These are phyloP conservation scores for Colletotrichum eleusines DNA, from an alignment of 2,329 filamentous ascomycete species.

Conservation along the genomic window DNA sequence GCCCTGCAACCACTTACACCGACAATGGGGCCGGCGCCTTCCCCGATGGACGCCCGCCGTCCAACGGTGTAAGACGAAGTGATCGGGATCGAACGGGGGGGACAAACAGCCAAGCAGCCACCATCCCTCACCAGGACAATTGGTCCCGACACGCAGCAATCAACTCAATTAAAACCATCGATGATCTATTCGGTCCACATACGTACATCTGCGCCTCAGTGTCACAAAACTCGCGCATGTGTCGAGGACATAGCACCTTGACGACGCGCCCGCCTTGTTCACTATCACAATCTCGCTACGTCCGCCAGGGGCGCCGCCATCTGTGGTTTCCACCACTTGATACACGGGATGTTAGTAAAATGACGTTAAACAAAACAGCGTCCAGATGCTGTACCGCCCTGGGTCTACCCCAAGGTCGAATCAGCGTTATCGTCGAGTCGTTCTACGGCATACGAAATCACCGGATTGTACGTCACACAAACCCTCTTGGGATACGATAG, in stretches of 20 bases:
- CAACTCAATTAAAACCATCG: neutral
- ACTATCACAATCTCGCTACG: neutral
- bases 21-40: neutral
- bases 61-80: neutral
- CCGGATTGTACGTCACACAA: slow-evolving; percentile 18
- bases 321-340: slow-evolving; percentile 11
- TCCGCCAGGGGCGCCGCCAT: neutral
- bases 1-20: neutral
- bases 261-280: neutral
- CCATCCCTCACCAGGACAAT: neutral
- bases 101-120: neutral
- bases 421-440: slow-evolving; percentile 28
- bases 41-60: neutral
- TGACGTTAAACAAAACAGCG: slow-evolving; percentile 30
- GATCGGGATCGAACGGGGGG: neutral
- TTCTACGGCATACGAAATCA: slow-evolving; percentile 27
- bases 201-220: neutral
- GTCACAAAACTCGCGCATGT: neutral
- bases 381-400: slow-evolving; percentile 12
- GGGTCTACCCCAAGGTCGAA: neutral
- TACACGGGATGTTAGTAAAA: slow-evolving; percentile 18
- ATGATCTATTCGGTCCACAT: neutral
- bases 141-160: neutral
- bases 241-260: neutral
- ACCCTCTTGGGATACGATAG: neutral